Evolutionary conservation across 257 asterid genomes (phyloP), one percentile per base, ranked within the genome.

Genomic region (Galeopsis tetrahit): DNA sequence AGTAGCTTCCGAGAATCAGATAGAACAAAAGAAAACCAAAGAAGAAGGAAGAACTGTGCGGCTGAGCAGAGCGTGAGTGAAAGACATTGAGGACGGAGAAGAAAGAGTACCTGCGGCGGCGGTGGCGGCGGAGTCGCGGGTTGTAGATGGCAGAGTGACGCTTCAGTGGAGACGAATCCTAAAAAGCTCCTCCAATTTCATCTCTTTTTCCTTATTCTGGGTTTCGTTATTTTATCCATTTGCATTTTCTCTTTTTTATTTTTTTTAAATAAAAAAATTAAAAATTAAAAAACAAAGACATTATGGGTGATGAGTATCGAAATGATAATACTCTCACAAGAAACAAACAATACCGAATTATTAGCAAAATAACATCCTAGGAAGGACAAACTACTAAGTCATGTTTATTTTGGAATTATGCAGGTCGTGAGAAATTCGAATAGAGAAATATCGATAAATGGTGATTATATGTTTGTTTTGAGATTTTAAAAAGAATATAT

Each of bases 51-150:
- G 56, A 7, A 53, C 28, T 21, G 9, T 0, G 15, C 58, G 42
- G 35, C 33, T 66, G 21, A 52, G 70, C 8, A 66, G 61, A 77
- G 35, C 49, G 56, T n/a, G 64, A 31, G 9, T 34, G 6, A 8
- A 14, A 48, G 33, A 65, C 21, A 71, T 5, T 8, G 57, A 28
- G 15, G 11, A 56, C 4, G 66, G 43, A 33, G 73, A 39, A 33
- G 11, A 10, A 6, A 35, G n/a, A 33, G 28, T 68, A 73, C 77
- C 80, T 58, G 66, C 14, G 40, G 74, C 60, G 15, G 75, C 21
- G 77, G 31, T 21, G 77, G 62, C 32, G 43, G 69, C 43, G n/a
- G n/a, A n/a, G n/a, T n/a, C n/a, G n/a, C n/a, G 32, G 71, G 48
- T 61, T 10, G 75, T 44, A 44, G 66, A 49, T 66, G 51, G 60